Percentiles rank a stretch among this genome's conserved stretches.
Conservation (phyloP, 257 asterid genomes). For the Solanum phureja region DNA sequence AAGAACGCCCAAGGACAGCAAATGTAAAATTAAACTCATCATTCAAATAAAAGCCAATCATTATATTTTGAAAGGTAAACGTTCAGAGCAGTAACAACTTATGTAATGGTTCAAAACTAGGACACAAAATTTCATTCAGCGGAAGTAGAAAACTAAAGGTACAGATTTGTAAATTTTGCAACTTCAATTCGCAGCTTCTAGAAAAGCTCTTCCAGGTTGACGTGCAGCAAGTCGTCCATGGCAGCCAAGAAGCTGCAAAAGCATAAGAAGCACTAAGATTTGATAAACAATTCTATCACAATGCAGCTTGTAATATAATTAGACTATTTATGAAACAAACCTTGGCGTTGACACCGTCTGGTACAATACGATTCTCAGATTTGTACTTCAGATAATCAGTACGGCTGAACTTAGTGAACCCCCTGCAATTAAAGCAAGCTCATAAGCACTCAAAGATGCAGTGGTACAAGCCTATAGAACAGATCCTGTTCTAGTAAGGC, state of each 20-base stretch:
- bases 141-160: not conserved
- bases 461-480: not conserved
- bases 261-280: not conserved
- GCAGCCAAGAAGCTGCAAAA: constrained; percentile 33
- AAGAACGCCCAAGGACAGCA: not conserved
- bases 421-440: not conserved
- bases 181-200: not conserved
- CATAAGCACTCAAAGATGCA: not conserved
- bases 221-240: constrained; percentile 35
- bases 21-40: not conserved
- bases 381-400: constrained; percentile 7
- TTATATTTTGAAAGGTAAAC: not conserved
- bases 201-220: constrained; percentile 33
- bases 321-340: not conserved
- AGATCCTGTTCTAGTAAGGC: not conserved
- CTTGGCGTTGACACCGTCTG: constrained; percentile 17
- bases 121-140: not conserved
- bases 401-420: constrained; percentile 12
- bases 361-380: constrained; percentile 3
- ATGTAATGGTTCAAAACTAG: not conserved
- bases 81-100: not conserved
- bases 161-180: not conserved
- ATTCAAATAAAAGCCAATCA: not conserved
- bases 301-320: not conserved
- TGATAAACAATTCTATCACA: not conserved